These are phyloP conservation scores for Heteromeles arbutifolia DNA, from an alignment of 306 rosid species.

Conservation along the genomic window DNA sequence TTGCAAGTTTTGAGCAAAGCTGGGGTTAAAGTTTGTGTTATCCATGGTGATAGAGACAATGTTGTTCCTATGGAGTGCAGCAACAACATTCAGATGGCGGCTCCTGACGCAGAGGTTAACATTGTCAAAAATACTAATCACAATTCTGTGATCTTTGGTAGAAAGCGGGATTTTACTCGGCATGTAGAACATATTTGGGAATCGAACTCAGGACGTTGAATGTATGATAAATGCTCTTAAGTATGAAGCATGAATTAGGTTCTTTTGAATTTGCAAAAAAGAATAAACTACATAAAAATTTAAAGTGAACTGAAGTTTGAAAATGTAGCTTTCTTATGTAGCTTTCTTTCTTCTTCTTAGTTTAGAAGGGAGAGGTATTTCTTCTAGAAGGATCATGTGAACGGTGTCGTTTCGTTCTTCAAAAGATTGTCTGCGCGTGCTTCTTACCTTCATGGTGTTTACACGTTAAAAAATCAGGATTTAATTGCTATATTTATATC, in stretches of 20 bases:
- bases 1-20: constrained; percentile 35
- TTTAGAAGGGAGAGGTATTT: neutral
- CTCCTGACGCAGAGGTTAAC: constrained; percentile 45
- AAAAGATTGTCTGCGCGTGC: too few species aligned
- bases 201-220: neutral
- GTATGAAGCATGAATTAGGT: too few species aligned
- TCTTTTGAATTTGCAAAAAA: too few species aligned
- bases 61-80: constrained; percentile 53
- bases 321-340: too few species aligned
- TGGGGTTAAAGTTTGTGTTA: constrained; percentile 42
- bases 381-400: too few species aligned
- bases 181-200: constrained; percentile 42
- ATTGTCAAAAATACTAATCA: constrained; percentile 53
- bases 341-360: neutral
- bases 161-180: constrained; percentile 46
- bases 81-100: constrained; percentile 36
- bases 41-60: constrained; percentile 60
- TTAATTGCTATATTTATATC: too few species aligned
- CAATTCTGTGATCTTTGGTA: constrained; percentile 41
- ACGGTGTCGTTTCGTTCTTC: too few species aligned
- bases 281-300: too few species aligned
- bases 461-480: too few species aligned
- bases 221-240: too few species aligned
- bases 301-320: too few species aligned
- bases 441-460: too few species aligned